A percentile compares a stretch with the other conserved stretches of the same genome.
phyloP scores from a whole-genome alignment of 2,329 filamentous ascomycete species.

The Aschersonia sp. region DNA sequence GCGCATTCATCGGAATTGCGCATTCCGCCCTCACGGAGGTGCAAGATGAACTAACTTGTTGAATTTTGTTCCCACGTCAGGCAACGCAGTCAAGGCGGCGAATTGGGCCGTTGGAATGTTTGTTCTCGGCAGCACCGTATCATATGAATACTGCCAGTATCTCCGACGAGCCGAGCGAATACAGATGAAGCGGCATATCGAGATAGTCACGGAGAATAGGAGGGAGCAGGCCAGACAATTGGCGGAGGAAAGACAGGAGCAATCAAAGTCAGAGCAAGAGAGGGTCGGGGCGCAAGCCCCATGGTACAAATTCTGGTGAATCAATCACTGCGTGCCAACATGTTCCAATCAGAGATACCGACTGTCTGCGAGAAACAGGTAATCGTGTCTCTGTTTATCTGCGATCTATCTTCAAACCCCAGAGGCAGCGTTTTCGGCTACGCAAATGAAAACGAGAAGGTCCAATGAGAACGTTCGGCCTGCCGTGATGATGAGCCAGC shows the following conservation, averaged over 20 bases:
- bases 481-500: too few species aligned
- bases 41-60: neutral
- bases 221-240: constrained; percentile 29
- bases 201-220: constrained; percentile 41
- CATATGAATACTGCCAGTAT: constrained; percentile 76
- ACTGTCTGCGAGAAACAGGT: too few species aligned
- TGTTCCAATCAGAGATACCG: too few species aligned
- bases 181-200: constrained; percentile 74
- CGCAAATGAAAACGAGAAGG: too few species aligned
- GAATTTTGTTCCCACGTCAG: constrained; percentile 6
- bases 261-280: constrained; percentile 16
- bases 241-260: constrained; percentile 24
- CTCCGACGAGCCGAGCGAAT: constrained; percentile 59
- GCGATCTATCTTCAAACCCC: too few species aligned
- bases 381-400: too few species aligned
- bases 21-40: neutral
- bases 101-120: constrained; percentile 82
- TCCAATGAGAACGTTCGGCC: too few species aligned
- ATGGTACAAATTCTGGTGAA: constrained; percentile 45
- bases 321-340: neutral
- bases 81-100: constrained; percentile 35
- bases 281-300: constrained; percentile 19
- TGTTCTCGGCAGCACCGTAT: constrained; percentile 49
- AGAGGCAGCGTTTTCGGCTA: too few species aligned
- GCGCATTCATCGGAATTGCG: constrained; percentile 6